Evolutionary conservation across 805 yeast genomes (phyloP).

Genomic region (Spencermartinsiella europaea): DNA sequence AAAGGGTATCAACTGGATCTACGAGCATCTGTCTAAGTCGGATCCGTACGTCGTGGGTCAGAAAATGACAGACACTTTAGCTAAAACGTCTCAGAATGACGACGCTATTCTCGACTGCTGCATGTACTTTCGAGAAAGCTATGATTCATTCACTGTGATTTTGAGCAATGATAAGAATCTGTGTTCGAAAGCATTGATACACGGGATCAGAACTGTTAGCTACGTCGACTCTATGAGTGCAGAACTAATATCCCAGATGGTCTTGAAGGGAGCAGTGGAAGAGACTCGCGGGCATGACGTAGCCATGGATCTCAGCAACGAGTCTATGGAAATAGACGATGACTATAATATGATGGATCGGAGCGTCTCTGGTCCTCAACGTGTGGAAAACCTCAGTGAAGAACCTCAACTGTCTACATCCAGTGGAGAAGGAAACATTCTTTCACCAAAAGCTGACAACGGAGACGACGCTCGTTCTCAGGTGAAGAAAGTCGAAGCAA

Average conservation of each 20-base stretch:
- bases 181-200: slow-evolving; percentile 69
- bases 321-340: not conserved
- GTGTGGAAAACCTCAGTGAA: not conserved
- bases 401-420: no score
- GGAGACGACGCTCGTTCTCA: no score
- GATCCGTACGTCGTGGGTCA: slow-evolving; percentile 60
- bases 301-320: not conserved
- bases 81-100: slow-evolving; percentile 49
- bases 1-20: slow-evolving; percentile 76
- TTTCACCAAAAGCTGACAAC: no score
- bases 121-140: slow-evolving; percentile 46
- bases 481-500: slow-evolving; percentile 11
- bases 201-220: slow-evolving; percentile 52
- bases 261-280: slow-evolving; percentile 34
- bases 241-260: slow-evolving; percentile 38
- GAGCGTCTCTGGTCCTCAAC: not conserved
- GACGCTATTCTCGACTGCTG: slow-evolving; percentile 87
- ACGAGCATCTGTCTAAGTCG: slow-evolving; percentile 47
- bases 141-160: slow-evolving; percentile 43
- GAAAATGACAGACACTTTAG: slow-evolving; percentile 48
- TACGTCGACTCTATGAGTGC: slow-evolving; percentile 44
- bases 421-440: no score
- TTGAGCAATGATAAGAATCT: slow-evolving; percentile 81
- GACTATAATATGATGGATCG: slow-evolving; percentile 1
- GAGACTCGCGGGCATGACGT: slow-evolving; percentile 6